Percentiles rank a stretch among this genome's conserved stretches.
Evolutionary conservation across 441 rosid genomes (phyloP).

Genomic region (Euphorbia schlechtendalii): DNA sequence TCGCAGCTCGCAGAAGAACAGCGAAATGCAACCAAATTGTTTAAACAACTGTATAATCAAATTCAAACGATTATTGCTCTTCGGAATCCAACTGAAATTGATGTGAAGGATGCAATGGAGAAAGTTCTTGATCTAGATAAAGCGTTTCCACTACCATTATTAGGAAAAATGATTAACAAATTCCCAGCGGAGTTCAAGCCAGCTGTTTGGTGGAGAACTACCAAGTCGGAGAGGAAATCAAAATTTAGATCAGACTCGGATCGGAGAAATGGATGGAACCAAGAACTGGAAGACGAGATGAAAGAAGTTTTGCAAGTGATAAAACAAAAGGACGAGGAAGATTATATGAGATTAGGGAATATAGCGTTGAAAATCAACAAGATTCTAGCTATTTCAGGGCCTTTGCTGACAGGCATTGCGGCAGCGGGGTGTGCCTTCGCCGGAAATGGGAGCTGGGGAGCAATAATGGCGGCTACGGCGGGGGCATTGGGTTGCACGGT

Average conservation of each 20-base stretch:
- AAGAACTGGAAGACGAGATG: slow-evolving; percentile 49
- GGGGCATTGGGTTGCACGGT: slow-evolving; percentile 51
- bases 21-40: slow-evolving; percentile 51
- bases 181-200: slow-evolving; percentile 49
- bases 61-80: slow-evolving; percentile 28
- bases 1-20: slow-evolving; percentile 82
- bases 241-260: neutral
- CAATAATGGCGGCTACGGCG: slow-evolving; percentile 29
- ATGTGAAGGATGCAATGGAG: slow-evolving; percentile 42
- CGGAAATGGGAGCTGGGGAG: slow-evolving; percentile 30
- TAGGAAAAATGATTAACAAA: slow-evolving; percentile 61
- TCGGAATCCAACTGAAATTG: slow-evolving; percentile 23
- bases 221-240: slow-evolving; percentile 13
- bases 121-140: slow-evolving; percentile 53
- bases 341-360: slow-evolving; percentile 51
- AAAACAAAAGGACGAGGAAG: slow-evolving; percentile 52
- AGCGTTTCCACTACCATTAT: slow-evolving; percentile 59
- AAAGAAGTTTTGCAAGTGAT: slow-evolving; percentile 37
- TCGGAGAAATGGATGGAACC: slow-evolving; percentile 39
- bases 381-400: slow-evolving; percentile 52
- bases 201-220: slow-evolving; percentile 56
- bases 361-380: slow-evolving; percentile 49
- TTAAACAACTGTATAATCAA: slow-evolving; percentile 36
- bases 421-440: slow-evolving; percentile 39
- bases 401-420: slow-evolving; percentile 54